Evolutionary conservation across 306 rosid species (phyloP), one percentile per base, ranked within the genome.

Genomic region (Trifolium dubium): DNA sequence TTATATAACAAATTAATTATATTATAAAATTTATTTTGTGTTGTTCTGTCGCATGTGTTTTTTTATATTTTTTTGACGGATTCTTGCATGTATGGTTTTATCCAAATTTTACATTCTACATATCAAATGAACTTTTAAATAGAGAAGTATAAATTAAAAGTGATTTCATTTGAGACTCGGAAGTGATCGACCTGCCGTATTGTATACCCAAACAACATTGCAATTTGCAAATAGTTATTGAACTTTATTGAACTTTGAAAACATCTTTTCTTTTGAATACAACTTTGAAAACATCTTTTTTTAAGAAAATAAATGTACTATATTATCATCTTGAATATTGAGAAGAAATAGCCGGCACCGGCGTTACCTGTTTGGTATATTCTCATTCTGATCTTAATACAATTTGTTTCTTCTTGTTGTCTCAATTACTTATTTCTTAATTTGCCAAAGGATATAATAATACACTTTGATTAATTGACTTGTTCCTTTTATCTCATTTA

Each of bases 271-370:
- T 23, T 23, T 23, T 23, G 23, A 23, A 23, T 23, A 23, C 23
- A 23, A 23, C 23, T 23, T 23, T 17, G 29, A 53, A 53, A 53
- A 15, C 5, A 51, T 51, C 58, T 29, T 6, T 51, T 29, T 17
- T 51, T 6, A 51, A 51, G 5, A 49, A 49, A 49, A 49, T 19
- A 53, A 2, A 50, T 19, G 4, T 54, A 3, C 19, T 54, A 23
- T 23, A 55, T 9, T 10, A 32, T 17, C 8, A 10, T 43, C 6
- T 62, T 69, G 19, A 43, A 53, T 41, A 40, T 78, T 63, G 6
- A 8, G 37, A 79, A 5, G 9, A 37, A 74, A 67, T 80, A 77
- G 86, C 75, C 86, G 83, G 86, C 78, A 64, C 5, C 15, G 28
- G 60, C 47, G 2, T 35, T 29, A 50, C 47, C 13, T 59, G 32